These are phyloP conservation scores for Fraxinus excelsior DNA, from an alignment of 257 asterid species.

Conservation along the genomic window DNA sequence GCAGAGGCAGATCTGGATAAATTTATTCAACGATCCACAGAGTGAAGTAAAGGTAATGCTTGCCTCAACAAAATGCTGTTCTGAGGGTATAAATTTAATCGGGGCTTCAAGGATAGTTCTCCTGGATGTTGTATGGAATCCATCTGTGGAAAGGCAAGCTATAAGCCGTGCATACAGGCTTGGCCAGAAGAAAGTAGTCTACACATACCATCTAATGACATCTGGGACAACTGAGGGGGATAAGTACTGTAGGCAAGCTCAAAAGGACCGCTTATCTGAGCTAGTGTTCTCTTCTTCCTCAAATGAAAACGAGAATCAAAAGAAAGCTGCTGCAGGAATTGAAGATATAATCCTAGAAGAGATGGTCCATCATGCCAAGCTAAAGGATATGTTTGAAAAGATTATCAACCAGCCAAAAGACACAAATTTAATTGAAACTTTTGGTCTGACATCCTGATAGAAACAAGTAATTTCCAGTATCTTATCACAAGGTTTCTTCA, in stretches of 20 bases:
- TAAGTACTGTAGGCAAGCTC: slow-evolving; percentile 49
- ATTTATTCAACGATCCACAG: slow-evolving; percentile 31
- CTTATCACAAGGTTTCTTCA: background rate
- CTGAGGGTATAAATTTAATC: slow-evolving; percentile 56
- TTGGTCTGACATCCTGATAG: slow-evolving; percentile 35
- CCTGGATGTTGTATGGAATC: slow-evolving; percentile 61
- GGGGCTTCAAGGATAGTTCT: slow-evolving; percentile 56
- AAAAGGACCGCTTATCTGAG: slow-evolving; percentile 53
- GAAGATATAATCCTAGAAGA: slow-evolving; percentile 42
- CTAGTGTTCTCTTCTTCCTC: slow-evolving; percentile 44
- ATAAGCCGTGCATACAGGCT: slow-evolving; percentile 50
- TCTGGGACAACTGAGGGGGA: slow-evolving; percentile 46
- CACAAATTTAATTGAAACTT: slow-evolving; percentile 32
- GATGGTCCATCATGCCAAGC: slow-evolving; percentile 27
- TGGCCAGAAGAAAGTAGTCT: slow-evolving; percentile 50
- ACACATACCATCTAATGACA: slow-evolving; percentile 51
- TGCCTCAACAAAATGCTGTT: slow-evolving; percentile 52
- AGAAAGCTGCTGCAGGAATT: slow-evolving; percentile 6
- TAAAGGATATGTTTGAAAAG: slow-evolving; percentile 43
- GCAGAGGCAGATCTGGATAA: slow-evolving; percentile 38
- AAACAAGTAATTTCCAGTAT: slow-evolving; percentile 8
- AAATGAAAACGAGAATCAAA: slow-evolving; percentile 19
- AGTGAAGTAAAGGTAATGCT: slow-evolving; percentile 45
- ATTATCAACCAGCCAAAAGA: slow-evolving; percentile 57
- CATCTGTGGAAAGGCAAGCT: slow-evolving; percentile 54